Conservation (phyloP, 1,284 basidiomycete genomes). For the Volvariella surrecta region DNA sequence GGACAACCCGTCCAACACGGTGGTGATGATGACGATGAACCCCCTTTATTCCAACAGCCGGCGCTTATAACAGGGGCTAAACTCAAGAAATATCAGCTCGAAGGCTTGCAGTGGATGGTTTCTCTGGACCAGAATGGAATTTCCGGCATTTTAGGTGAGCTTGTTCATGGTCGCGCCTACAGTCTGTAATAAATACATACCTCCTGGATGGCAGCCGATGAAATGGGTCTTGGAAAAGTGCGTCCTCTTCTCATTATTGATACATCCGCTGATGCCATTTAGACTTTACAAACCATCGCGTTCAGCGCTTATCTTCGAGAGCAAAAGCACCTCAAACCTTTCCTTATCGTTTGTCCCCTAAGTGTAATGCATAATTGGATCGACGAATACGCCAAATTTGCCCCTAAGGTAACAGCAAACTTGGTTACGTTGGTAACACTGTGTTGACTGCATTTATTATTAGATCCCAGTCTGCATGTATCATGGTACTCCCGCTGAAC, state of each 20-base stretch:
- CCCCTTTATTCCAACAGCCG: conserved; percentile 59
- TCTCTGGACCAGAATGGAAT: conserved; percentile 90
- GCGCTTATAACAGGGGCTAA: conserved; percentile 76
- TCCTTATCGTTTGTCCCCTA: conserved; percentile 87
- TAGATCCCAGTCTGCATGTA: conserved; percentile 87
- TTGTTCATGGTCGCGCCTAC: conserved; percentile 6
- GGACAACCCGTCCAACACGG: conserved; percentile 5
- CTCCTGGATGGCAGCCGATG: conserved; percentile 52
- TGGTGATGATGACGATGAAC: conserved; percentile 18
- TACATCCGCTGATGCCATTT: conserved; percentile 4
- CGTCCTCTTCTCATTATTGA: conserved; percentile 4
- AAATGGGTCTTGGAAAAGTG: conserved; percentile 92
- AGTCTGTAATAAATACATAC: neutral
- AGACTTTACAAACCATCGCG: conserved; percentile 92
- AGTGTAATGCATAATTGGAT: conserved; percentile 92
- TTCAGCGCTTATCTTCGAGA: conserved; percentile 87
- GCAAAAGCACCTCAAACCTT: conserved; percentile 67
- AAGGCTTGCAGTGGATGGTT: conserved; percentile 96
- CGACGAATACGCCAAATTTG: conserved; percentile 81
- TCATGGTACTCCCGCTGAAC: conserved; percentile 76
- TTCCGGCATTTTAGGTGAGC: conserved; percentile 82
- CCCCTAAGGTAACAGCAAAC: conserved; percentile 47
- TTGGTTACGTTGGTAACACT: too few relatives aligned
- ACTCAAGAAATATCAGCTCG: conserved; percentile 87
- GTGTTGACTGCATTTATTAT: neutral